These are phyloP conservation scores for Cinnamomum micranthum DNA, from an alignment of 164 flowering plant species.

Conservation along the genomic window DNA sequence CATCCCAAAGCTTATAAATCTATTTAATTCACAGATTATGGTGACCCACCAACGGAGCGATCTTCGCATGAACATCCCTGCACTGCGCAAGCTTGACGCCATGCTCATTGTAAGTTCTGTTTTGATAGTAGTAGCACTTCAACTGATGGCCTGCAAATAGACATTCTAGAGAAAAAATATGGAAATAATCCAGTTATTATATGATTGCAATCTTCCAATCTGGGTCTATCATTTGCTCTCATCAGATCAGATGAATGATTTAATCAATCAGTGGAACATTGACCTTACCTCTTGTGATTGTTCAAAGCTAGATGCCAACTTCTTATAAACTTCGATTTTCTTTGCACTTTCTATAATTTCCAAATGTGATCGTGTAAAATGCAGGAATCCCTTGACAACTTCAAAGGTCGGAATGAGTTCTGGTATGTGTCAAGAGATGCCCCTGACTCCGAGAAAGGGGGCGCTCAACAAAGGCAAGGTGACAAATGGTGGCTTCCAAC, in stretches of 20 bases:
- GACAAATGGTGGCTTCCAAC: conserved; percentile 94
- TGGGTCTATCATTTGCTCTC: too few relatives aligned
- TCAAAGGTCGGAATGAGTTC: conserved; percentile 61
- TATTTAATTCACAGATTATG: conserved; percentile 56
- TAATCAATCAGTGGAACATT: too few relatives aligned
- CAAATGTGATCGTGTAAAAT: background rate
- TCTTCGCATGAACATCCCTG: conserved; percentile 84
- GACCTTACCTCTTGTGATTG: background rate
- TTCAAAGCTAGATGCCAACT: background rate
- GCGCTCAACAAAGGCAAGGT: conserved; percentile 33
- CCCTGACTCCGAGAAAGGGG: conserved; percentile 39
- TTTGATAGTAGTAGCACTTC: background rate
- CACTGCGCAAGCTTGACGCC: conserved; percentile 80
- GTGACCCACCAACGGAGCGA: conserved; percentile 73
- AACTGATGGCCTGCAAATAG: background rate
- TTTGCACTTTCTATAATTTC: background rate
- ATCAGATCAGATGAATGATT: too few relatives aligned
- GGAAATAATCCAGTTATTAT: too few relatives aligned
- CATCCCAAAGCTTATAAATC: background rate
- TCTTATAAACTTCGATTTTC: background rate
- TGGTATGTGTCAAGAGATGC: conserved; percentile 57
- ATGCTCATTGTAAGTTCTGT: conserved; percentile 69
- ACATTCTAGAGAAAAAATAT: background rate
- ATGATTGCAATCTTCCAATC: too few relatives aligned
- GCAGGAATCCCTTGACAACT: conserved; percentile 63